Base-by-base conservation (phyloP, 202 grass and related monocot species). In the Saccharum hybrid region DNA sequence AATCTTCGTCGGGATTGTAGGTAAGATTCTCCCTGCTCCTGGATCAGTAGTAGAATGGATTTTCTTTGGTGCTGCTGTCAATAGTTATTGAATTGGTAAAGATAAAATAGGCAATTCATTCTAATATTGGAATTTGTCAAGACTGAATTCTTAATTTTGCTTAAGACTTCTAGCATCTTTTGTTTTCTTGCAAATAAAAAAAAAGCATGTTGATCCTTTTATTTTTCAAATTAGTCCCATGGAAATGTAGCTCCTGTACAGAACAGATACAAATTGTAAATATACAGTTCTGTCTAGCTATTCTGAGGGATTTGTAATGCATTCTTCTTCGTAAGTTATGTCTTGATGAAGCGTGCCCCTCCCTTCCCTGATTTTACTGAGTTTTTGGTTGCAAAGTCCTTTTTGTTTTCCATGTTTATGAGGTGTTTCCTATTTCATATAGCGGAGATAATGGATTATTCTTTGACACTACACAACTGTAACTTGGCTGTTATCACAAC, bases 1-100 rank as follows among this genome's bases (percentile, higher is more conserved):
- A 98, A 98, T 73, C 95, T 98, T 74, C 88, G 87, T 22, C 85
- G 85, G 1, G 95, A 98, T 78, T 98, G 95, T 79, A 93, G 95
- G 95, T 98, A 82, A 72, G 75, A 75, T 81, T 4, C 40, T 33
- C 8, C 22, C 63, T 18, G 7, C 31, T 74, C 16, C 31, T 75
- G 19, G 33, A 26, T 81, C 78, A 64, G 21, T 23, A 68, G 52
- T 16, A 4, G 12, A 8, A 22, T 23, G 57, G 2, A 10, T 37
- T 8, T 15, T 62, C 5, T 64, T 15, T 31, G 57, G 57, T 61
- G 57, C 57, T 61, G 57, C 21, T 61, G 9, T 74, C 14, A 0
- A 18, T 57, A 31, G 2, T 80, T 46, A 3, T 57, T 80, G 76
- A 19, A 71, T 43, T 75, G 43, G 18, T 33, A 8, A 40, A 14